phyloP scores from a whole-genome alignment of 495 filamentous ascomycete species.

The Penicillium cosmopolitanum region DNA sequence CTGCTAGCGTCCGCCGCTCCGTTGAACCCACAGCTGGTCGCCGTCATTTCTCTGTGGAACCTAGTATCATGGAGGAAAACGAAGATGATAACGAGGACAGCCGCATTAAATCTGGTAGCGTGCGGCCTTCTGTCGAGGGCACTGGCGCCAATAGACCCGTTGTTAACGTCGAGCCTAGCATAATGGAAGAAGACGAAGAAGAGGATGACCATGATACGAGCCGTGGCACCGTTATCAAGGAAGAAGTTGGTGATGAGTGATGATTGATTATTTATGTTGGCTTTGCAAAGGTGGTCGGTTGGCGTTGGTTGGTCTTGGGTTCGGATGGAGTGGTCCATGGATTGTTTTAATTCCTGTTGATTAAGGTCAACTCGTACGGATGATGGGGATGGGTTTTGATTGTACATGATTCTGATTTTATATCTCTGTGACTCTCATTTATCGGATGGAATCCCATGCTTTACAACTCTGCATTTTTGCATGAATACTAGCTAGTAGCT shows the following conservation, averaged over 20 bases:
- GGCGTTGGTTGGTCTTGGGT: slow-evolving; percentile 17
- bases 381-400: not conserved
- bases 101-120: slow-evolving; percentile 23
- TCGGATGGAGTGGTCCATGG: not conserved
- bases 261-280: slow-evolving; percentile 30
- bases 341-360: not conserved
- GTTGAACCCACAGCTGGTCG: slow-evolving; percentile 39
- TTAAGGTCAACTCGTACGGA: not conserved
- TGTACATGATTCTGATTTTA: slow-evolving; percentile 1
- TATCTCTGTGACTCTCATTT: not conserved
- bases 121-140: slow-evolving; percentile 28
- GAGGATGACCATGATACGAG: slow-evolving; percentile 59
- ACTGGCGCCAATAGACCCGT: slow-evolving; percentile 14
- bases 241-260: slow-evolving; percentile 48
- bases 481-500: not conserved
- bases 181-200: slow-evolving; percentile 57
- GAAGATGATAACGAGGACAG: slow-evolving; percentile 36
- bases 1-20: slow-evolving; percentile 45
- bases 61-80: slow-evolving; percentile 57
- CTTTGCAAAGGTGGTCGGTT: slow-evolving; percentile 10
- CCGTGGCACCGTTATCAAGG: slow-evolving; percentile 49
- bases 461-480: not conserved
- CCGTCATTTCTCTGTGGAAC: slow-evolving; percentile 44
- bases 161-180: slow-evolving; percentile 37
- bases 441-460: not conserved